Conservation (phyloP, 495 filamentous ascomycete genomes). For the Aspergillus taichungensis region DNA sequence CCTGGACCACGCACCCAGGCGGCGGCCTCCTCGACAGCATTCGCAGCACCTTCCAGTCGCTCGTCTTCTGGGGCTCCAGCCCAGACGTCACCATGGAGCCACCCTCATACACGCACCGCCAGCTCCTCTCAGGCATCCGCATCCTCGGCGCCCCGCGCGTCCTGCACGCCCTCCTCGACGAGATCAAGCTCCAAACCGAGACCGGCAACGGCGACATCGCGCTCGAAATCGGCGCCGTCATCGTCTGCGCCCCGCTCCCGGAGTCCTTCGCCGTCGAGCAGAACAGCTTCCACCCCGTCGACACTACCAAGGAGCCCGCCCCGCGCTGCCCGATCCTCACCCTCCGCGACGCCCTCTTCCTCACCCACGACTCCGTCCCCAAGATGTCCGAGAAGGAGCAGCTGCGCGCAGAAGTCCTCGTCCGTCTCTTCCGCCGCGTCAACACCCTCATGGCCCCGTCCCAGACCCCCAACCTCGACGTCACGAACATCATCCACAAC, state of each 20-base stretch:
- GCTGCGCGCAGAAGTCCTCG: conserved; percentile 56
- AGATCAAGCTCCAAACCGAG: conserved; percentile 51
- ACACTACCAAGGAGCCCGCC: conserved; percentile 30
- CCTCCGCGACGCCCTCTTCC: conserved; percentile 64
- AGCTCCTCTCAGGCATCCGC: conserved; percentile 55
- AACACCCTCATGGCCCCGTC: conserved; percentile 46
- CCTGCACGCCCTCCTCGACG: conserved; percentile 55
- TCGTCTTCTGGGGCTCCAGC: conserved; percentile 65
- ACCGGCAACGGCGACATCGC: conserved; percentile 50
- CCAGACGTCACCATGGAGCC: conserved; percentile 57
- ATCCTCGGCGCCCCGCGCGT: conserved; percentile 61
- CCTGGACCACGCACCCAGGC: conserved; percentile 55
- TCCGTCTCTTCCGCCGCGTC: conserved; percentile 67
- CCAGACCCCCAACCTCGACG: conserved; percentile 32
- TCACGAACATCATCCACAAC: conserved; percentile 34
- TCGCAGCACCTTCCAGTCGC: conserved; percentile 54
- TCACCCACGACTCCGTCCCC: conserved; percentile 53
- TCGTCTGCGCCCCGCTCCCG: conserved; percentile 63
- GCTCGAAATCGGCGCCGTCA: conserved; percentile 63
- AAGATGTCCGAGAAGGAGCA: conserved; percentile 53
- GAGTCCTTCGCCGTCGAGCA: conserved; percentile 39
- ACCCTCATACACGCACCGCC: conserved; percentile 70
- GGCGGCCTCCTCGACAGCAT: conserved; percentile 57
- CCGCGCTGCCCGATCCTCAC: conserved; percentile 37
- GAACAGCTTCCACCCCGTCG: conserved; percentile 28